Evolutionary conservation across 2,329 filamentous ascomycete genomes (phyloP).

Genomic region (Aspergillus thermomutatus): DNA sequence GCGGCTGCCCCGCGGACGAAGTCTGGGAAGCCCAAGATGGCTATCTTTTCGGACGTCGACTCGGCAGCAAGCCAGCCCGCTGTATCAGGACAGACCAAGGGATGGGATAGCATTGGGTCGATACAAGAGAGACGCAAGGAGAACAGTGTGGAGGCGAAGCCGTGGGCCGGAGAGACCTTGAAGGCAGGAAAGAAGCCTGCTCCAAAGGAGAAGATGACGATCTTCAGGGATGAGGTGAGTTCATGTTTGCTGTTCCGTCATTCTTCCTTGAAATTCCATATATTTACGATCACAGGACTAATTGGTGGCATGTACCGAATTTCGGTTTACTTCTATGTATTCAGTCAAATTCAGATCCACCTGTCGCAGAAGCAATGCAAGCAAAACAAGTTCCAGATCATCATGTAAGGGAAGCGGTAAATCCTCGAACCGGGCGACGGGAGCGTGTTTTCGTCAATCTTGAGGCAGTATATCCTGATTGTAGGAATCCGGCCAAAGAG

Average conservation of each 20-base stretch:
- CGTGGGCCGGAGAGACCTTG: slow-evolving; percentile 89
- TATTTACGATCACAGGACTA: slow-evolving; percentile 98
- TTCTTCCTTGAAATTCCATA: slow-evolving; percentile 47
- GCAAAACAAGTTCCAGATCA: slow-evolving; percentile 63
- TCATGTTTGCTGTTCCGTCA: slow-evolving; percentile 30
- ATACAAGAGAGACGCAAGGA: slow-evolving; percentile 90
- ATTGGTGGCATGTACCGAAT: slow-evolving; percentile 56
- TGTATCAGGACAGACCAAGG: slow-evolving; percentile 57
- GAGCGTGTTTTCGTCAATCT: slow-evolving; percentile 88
- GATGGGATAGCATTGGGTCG: slow-evolving; percentile 90
- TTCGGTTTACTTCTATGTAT: slow-evolving; percentile 49
- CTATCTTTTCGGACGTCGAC: slow-evolving; percentile 82
- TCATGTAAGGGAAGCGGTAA: slow-evolving; percentile 76
- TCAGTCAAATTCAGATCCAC: slow-evolving; percentile 44
- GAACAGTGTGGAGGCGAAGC: slow-evolving; percentile 78
- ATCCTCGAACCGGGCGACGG: slow-evolving; percentile 75
- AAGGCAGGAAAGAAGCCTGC: slow-evolving; percentile 81
- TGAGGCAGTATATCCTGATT: slow-evolving; percentile 77
- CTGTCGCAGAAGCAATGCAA: slow-evolving; percentile 35
- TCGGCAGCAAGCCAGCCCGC: slow-evolving; percentile 56
- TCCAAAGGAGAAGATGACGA: slow-evolving; percentile 73
- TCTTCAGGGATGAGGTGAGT: slow-evolving; percentile 97
- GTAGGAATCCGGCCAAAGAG: slow-evolving; percentile 68
- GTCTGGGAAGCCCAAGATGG: slow-evolving; percentile 73
- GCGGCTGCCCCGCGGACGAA: slow-evolving; percentile 54